Conservation (phyloP, 495 filamentous ascomycete species). For the Parathielavia appendiculata region DNA sequence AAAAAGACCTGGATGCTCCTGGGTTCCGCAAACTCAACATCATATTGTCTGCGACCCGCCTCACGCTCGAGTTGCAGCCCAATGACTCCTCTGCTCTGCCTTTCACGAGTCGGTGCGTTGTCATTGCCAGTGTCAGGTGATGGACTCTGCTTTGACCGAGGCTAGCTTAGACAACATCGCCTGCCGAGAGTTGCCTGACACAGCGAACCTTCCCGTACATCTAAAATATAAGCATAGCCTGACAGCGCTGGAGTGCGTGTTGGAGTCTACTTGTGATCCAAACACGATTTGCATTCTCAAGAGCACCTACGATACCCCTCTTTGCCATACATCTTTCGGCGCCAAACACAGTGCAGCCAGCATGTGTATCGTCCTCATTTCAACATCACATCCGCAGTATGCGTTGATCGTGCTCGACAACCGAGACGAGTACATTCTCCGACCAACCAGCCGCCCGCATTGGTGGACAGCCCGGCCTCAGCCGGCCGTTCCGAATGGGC, state of each 20-base stretch:
- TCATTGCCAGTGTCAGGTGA: constrained; percentile 5
- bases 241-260: too few species aligned
- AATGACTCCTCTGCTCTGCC: neutral
- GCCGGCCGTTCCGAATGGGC: constrained; percentile 11
- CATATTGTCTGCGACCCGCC: neutral
- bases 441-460: constrained; percentile 74
- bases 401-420: constrained; percentile 88
- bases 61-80: constrained; percentile 6
- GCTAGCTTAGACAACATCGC: constrained; percentile 12
- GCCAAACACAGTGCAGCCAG: constrained; percentile 15
- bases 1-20: neutral
- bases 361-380: constrained; percentile 92
- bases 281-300: too few species aligned
- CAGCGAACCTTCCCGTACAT: constrained; percentile 8
- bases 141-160: constrained; percentile 4
- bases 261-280: too few species aligned
- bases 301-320: neutral
- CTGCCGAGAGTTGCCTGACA: constrained; percentile 15
- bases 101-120: neutral
- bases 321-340: neutral
- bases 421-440: constrained; percentile 89
- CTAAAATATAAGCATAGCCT: neutral
- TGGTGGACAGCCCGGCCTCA: constrained; percentile 64
- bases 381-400: constrained; percentile 86
- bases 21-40: neutral